A percentile compares a stretch with the other conserved stretches of the same genome.
phyloP scores from a whole-genome alignment of 768 basidiomycete species.

The Agaricus sinodeliciosus region DNA sequence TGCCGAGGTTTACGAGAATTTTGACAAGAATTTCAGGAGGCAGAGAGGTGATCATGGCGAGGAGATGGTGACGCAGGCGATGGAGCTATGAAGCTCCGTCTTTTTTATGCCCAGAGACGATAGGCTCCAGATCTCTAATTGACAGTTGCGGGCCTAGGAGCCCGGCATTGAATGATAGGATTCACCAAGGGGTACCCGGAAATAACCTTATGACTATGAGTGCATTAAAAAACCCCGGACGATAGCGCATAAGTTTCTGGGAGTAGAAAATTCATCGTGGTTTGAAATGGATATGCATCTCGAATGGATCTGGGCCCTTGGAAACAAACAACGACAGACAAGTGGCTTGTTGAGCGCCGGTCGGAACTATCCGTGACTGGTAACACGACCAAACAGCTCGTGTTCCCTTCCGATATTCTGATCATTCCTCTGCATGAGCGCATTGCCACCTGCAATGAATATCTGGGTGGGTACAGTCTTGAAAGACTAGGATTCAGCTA shows the following conservation, averaged over 20 bases:
- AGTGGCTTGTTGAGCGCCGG: background rate
- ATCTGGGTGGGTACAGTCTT: conserved; percentile 26
- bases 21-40: conserved; percentile 12
- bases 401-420: background rate
- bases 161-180: background rate
- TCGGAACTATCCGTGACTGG: too few relatives aligned
- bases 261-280: too few relatives aligned
- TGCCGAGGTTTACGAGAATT: conserved; percentile 11
- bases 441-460: conserved; percentile 18
- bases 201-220: too few relatives aligned
- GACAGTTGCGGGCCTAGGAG: background rate
- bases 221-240: too few relatives aligned
- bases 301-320: background rate
- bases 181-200: too few relatives aligned
- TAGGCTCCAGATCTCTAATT: background rate
- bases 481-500: background rate
- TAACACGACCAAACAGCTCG: too few relatives aligned
- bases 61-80: background rate
- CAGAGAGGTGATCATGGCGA: background rate
- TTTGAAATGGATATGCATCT: too few relatives aligned
- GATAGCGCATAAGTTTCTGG: too few relatives aligned
- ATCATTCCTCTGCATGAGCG: background rate
- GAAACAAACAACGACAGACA: conserved; percentile 13
- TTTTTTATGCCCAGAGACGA: background rate
- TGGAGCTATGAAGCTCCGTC: background rate